Conservation (phyloP, 371 early-diverging fungal genomes). For the Mucor indicus region DNA sequence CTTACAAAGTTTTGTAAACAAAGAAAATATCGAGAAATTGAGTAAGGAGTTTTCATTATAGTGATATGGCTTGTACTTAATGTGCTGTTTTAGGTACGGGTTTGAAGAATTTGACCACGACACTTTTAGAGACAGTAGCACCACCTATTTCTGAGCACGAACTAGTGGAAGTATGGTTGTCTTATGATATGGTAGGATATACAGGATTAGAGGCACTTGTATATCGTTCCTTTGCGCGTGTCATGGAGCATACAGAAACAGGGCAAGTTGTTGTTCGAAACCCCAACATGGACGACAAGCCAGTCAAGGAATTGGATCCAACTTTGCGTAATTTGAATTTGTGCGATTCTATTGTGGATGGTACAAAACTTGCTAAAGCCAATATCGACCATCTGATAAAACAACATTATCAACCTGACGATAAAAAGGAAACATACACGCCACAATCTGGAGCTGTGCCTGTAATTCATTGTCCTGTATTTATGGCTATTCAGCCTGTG, state of each 20-base stretch:
- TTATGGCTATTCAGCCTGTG: slow-evolving; percentile 64
- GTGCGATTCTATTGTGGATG: slow-evolving; percentile 59
- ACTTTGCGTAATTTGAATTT: slow-evolving; percentile 51
- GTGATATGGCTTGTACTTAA: background rate
- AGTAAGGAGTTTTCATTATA: background rate
- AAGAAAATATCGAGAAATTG: slow-evolving; percentile 63
- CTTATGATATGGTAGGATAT: slow-evolving; percentile 65
- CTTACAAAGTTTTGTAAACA: slow-evolving; percentile 51
- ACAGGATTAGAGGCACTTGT: slow-evolving; percentile 57
- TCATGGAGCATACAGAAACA: slow-evolving; percentile 69
- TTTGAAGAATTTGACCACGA: slow-evolving; percentile 22
- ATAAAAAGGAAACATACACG: slow-evolving; percentile 14
- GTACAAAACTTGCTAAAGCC: slow-evolving; percentile 50
- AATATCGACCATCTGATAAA: slow-evolving; percentile 19
- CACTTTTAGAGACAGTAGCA: slow-evolving; percentile 62
- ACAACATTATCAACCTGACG: slow-evolving; percentile 16
- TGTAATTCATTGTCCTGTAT: slow-evolving; percentile 60
- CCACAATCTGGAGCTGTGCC: slow-evolving; percentile 44
- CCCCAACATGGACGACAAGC: slow-evolving; percentile 33
- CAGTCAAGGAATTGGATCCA: slow-evolving; percentile 21
- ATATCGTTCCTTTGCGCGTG: slow-evolving; percentile 60
- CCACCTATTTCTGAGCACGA: slow-evolving; percentile 71
- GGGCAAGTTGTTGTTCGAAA: slow-evolving; percentile 65
- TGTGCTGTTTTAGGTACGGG: slow-evolving; percentile 31
- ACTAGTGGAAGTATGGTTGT: slow-evolving; percentile 62